Percentiles rank a stretch among this genome's conserved stretches.
Conservation (phyloP, 805 yeast species). For the Saccharomycopsis sp. region DNA sequence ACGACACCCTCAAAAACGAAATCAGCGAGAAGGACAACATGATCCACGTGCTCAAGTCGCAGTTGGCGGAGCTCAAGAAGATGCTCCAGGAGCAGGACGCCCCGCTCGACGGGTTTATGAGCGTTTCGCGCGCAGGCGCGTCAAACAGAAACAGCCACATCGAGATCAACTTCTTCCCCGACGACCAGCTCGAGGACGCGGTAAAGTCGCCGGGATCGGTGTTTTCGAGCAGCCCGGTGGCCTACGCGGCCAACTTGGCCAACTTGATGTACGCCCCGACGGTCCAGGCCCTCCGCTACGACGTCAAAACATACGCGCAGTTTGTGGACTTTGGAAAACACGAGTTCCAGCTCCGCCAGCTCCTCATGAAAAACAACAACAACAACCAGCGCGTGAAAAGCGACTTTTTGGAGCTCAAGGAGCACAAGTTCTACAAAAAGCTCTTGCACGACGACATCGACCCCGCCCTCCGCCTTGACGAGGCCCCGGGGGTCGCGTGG, state of each 20-base stretch:
- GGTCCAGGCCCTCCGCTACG: slow-evolving; percentile 21
- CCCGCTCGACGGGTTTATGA: not conserved
- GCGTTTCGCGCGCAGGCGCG: not conserved
- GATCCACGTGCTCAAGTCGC: slow-evolving; percentile 57
- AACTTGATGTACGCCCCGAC: slow-evolving; percentile 21
- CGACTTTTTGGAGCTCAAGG: slow-evolving; percentile 16
- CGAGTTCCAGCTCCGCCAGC: slow-evolving; percentile 12
- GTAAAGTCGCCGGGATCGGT: not conserved
- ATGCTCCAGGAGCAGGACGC: slow-evolving; percentile 46
- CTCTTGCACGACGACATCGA: slow-evolving; percentile 53
- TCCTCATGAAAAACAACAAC: not conserved
- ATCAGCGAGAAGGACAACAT: slow-evolving; percentile 66
- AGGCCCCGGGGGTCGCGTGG: slow-evolving; percentile 58
- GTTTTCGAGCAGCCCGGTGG: not conserved
- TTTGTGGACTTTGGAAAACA: slow-evolving; percentile 17
- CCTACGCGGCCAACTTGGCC: not conserved
- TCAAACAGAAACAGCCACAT: slow-evolving; percentile 3
- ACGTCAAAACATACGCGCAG: slow-evolving; percentile 11
- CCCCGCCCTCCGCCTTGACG: slow-evolving; percentile 33
- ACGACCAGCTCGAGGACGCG: slow-evolving; percentile 1
- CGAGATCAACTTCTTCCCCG: slow-evolving; percentile 8
- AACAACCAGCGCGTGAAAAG: slow-evolving; percentile 4
- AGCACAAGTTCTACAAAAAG: slow-evolving; percentile 48
- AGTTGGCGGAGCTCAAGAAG: slow-evolving; percentile 58
- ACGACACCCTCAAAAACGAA: slow-evolving; percentile 43